Evolutionary conservation across 257 asterid species (phyloP).

Genomic region (Solanum habrochaites): DNA sequence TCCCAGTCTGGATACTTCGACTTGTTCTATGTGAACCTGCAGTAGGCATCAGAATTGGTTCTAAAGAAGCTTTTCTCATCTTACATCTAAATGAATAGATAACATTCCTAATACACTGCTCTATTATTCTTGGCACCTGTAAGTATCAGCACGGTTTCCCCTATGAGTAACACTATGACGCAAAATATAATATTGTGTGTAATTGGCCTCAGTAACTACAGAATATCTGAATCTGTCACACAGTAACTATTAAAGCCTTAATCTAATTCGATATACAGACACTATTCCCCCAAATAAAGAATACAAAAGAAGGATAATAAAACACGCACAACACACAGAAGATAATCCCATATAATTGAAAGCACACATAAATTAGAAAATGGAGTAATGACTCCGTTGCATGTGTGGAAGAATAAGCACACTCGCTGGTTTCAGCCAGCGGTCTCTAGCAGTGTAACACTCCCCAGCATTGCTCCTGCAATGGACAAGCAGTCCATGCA

Average conservation of each 20-base stretch:
- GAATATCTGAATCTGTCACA: neutral
- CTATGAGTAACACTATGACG: neutral
- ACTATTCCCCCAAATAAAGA: neutral
- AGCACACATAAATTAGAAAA: neutral
- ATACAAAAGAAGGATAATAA: neutral
- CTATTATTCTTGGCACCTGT: neutral
- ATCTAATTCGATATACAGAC: neutral
- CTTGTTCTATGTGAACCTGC: neutral
- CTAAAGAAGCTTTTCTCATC: neutral
- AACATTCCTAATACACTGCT: neutral
- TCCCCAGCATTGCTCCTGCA: constrained; percentile 97
- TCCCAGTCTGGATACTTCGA: neutral
- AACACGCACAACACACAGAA: neutral
- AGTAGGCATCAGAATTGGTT: neutral
- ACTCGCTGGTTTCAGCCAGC: constrained; percentile 98
- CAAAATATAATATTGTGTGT: neutral
- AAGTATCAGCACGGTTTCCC: neutral
- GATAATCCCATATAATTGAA: neutral
- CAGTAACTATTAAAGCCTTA: neutral
- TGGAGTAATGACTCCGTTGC: constrained; percentile 54
- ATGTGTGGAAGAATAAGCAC: constrained; percentile 89
- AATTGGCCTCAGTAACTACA: neutral
- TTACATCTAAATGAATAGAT: neutral
- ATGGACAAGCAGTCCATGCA: constrained; percentile 6
- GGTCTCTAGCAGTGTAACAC: constrained; percentile 93